phyloP scores from a whole-genome alignment of 495 filamentous ascomycete genomes.

The Penicillium tannophilum region DNA sequence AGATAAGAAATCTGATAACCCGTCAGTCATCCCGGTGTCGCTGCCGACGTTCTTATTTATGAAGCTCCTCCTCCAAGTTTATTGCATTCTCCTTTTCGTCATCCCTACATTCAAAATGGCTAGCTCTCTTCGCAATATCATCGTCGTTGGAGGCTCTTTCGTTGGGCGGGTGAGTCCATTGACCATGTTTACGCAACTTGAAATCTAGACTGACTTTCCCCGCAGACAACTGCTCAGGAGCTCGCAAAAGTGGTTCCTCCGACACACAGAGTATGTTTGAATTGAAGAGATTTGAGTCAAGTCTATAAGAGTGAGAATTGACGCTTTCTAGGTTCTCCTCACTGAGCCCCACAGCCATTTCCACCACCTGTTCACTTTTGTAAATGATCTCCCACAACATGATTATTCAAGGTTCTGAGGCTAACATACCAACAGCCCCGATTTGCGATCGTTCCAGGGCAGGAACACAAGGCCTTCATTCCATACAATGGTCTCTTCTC shows the following conservation, averaged over 20 bases:
- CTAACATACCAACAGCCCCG: conserved; percentile 41
- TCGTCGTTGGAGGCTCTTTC: conserved; percentile 47
- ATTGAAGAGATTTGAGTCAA: neutral
- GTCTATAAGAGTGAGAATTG: neutral
- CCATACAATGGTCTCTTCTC: conserved; percentile 48
- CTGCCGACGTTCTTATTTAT: conserved; percentile 4
- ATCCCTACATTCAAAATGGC: conserved; percentile 20
- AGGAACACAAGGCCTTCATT: conserved; percentile 61
- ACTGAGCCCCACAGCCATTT: conserved; percentile 56
- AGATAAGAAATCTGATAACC: conserved; percentile 23
- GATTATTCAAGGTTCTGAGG: neutral
- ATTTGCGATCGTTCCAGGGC: conserved; percentile 48
- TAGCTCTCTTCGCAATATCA: conserved; percentile 38
- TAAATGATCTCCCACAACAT: conserved; percentile 25
- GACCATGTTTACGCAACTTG: neutral
- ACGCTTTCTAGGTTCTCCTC: conserved; percentile 42
- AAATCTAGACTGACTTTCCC: conserved; percentile 3
- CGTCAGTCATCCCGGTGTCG: neutral
- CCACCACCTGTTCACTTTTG: conserved; percentile 56
- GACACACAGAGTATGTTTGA: conserved; percentile 33
- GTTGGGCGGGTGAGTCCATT: conserved; percentile 37
- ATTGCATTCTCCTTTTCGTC: neutral
- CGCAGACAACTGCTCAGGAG: conserved; percentile 39
- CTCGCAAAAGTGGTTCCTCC: conserved; percentile 38
- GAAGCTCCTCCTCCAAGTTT: neutral